Conservation (phyloP, 805 yeast species). For the Lachancea meyersii region DNA sequence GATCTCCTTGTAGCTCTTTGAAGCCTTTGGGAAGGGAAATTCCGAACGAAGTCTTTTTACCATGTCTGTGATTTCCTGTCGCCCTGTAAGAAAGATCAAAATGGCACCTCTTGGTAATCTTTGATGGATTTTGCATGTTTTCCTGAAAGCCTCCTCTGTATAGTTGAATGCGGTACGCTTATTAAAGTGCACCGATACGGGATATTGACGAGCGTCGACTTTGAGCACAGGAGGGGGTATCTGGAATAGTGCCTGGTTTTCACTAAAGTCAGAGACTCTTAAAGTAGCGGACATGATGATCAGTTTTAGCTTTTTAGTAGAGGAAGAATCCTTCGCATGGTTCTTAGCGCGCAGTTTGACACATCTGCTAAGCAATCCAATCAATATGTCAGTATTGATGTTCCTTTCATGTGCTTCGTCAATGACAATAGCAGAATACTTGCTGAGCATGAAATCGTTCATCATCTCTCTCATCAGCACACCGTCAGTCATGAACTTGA, state of each 20-base stretch:
- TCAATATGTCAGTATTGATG: conserved; percentile 89
- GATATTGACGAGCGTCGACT: conserved; percentile 89
- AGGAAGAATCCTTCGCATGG: conserved; percentile 41
- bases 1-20: conserved; percentile 18
- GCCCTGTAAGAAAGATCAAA: conserved; percentile 87
- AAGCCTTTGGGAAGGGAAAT: conserved; percentile 46
- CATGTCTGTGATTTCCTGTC: conserved; percentile 75
- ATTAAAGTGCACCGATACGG: conserved; percentile 88
- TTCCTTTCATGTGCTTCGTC: conserved; percentile 99
- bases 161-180: conserved; percentile 72
- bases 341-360: conserved; percentile 61
- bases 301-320: conserved; percentile 61
- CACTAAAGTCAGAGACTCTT: conserved; percentile 88
- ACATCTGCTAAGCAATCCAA: conserved; percentile 90
- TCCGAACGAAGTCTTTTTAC: conserved; percentile 63
- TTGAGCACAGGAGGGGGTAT: conserved; percentile 79
- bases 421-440: conserved; percentile 80
- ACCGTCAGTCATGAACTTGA: conserved; percentile 94
- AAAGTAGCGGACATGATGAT: conserved; percentile 96
- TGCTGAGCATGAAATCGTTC: conserved; percentile 71
- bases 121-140: conserved; percentile 80
- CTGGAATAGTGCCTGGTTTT: conserved; percentile 62
- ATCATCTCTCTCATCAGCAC: conserved; percentile 89
- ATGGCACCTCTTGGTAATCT: conserved; percentile 91
- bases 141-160: conserved; percentile 77